Evolutionary conservation across 768 basidiomycete species (phyloP).

Genomic region (Lactarius sp.): DNA sequence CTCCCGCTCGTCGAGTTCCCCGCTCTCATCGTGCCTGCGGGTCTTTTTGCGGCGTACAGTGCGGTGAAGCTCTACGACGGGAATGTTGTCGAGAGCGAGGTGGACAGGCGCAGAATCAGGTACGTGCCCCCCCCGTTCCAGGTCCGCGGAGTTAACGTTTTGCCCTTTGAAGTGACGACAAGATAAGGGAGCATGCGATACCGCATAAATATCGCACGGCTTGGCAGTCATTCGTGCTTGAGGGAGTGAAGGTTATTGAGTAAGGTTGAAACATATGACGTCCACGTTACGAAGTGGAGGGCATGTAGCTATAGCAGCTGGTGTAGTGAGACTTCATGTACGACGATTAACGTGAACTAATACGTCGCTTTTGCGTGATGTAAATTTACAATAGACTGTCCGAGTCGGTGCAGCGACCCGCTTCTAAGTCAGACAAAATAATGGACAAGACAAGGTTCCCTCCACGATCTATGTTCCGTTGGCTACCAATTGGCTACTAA

Average conservation of each 20-base stretch:
- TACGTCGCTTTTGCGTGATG: background rate
- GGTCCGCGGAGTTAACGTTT: background rate
- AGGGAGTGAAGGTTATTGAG: background rate
- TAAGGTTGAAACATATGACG: background rate
- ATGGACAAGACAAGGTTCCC: too few relatives aligned
- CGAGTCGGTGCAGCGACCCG: too few relatives aligned
- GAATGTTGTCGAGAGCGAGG: constrained; percentile 12
- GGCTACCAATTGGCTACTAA: too few relatives aligned
- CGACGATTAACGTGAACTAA: too few relatives aligned
- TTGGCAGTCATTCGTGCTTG: constrained; percentile 14
- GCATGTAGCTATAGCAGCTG: background rate
- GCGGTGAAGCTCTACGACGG: constrained; percentile 23
- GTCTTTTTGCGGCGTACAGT: constrained; percentile 24
- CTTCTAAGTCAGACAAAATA: too few relatives aligned
- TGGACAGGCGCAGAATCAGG: constrained; percentile 22
- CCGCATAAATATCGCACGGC: constrained; percentile 16
- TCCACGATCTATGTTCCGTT: too few relatives aligned
- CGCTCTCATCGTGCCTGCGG: constrained; percentile 22
- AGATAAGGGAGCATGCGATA: constrained; percentile 20
- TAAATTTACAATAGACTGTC: too few relatives aligned
- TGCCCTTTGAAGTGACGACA: constrained; percentile 16
- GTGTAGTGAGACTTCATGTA: background rate
- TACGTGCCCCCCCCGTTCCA: background rate
- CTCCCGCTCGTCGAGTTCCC: constrained; percentile 24
- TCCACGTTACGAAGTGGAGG: too few relatives aligned